A percentile compares a stretch with the other conserved stretches of the same genome.
Conservation (phyloP, 176 grass and related monocot genomes). For the Coix lacrymajobi region DNA sequence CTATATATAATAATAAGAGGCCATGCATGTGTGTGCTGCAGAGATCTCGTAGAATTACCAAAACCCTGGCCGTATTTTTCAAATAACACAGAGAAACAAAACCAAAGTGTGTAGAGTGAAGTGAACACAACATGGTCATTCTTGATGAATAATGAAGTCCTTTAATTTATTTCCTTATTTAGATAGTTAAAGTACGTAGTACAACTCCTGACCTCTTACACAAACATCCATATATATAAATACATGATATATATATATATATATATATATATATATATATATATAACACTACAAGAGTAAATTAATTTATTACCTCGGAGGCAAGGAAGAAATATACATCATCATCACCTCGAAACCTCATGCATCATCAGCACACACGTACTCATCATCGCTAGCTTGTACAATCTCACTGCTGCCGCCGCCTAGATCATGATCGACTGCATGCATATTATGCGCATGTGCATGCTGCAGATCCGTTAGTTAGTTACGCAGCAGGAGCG, state of each 20-base stretch:
- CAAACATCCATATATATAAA: neutral
- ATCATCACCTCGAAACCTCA: neutral
- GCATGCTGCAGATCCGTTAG: neutral
- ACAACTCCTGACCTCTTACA: neutral
- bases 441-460: neutral
- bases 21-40: no score
- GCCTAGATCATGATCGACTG: neutral
- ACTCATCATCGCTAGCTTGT: neutral
- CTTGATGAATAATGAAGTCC: neutral
- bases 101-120: neutral
- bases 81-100: neutral
- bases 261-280: no score
- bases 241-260: no score
- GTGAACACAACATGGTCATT: neutral
- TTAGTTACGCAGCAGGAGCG: slow-evolving; percentile 33
- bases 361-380: neutral
- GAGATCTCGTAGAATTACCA: neutral
- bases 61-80: neutral
- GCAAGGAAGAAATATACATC: slow-evolving; percentile 19
- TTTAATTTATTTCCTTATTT: neutral
- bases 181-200: neutral
- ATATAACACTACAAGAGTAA: no score
- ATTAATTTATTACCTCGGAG: neutral
- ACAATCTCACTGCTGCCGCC: neutral
- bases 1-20: no score